Base-by-base conservation (phyloP, 73 alveolate genomes). In the Symbiodinium natans region DNA sequence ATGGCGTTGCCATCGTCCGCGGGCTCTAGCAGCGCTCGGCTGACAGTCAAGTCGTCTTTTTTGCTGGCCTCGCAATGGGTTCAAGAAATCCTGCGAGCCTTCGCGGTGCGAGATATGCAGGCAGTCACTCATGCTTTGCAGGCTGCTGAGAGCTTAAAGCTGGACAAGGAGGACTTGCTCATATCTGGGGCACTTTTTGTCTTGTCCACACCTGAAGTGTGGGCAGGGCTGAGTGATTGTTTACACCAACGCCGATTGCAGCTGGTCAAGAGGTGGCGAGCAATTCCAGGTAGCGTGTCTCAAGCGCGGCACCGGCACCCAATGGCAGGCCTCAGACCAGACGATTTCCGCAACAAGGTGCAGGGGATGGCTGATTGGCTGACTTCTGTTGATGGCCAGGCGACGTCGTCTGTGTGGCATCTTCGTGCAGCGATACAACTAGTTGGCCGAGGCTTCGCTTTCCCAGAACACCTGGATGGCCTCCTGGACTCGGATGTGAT, bases 11-110 rank as follows among this genome's bases (percentile, higher is more conserved):
- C 7, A 41, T 41, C 9, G 80, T 29, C 38, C 80, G 33, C 4
- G 5, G 88, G 52, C 59, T n/a, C 52, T 8, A 80, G 59, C 1
- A 1, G 34, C 5, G 5, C 88, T 38, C n/a, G n/a, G n/a, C 36
- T 38, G 31, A 10, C 3, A 9, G 41, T 15, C 31, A 82, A 82
- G 71, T 25, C 90, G 19, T 17, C 41, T 39, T 82, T 39, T 43
- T 23, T 82, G 90, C 90, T 7, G 38, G 92, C 92, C 27, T 43
- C 80, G 46, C 27, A 27, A 21, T 83, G 92, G 92, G 92, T 83
- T n/a, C 42, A 25, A 39, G 42, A 23, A 2, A 34, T 41, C 21
- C 33, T 82, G 92, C 52, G 42, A 3, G 41, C 92, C 0, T 83
- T 43, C 48, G 46, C 77, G 5, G 23, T 41, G 13, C 1, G 15